Evolutionary conservation across 1,284 basidiomycete species (phyloP).

Genomic region (Sparassis latifolia): DNA sequence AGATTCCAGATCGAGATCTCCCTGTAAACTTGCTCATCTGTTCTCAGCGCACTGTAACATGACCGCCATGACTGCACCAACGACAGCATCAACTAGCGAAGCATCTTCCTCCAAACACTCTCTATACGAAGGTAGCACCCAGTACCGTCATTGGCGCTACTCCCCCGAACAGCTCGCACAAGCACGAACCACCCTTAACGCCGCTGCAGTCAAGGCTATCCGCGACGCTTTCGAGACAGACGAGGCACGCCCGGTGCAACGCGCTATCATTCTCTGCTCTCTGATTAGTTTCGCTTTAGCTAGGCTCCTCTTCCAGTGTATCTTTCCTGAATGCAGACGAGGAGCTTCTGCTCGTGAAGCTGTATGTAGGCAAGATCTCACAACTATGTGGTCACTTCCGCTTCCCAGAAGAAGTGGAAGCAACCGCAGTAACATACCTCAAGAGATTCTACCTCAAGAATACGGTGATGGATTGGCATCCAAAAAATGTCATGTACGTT

Average conservation of each 20-base stretch:
- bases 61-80: slow-evolving; percentile 9
- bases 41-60: not conserved
- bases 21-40: not conserved
- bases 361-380: slow-evolving; percentile 85
- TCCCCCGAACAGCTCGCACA: slow-evolving; percentile 57
- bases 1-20: not conserved
- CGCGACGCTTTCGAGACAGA: slow-evolving; percentile 73
- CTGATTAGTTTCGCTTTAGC: slow-evolving; percentile 31
- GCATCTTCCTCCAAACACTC: slow-evolving; percentile 18
- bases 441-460: slow-evolving; percentile 98
- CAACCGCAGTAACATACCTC: slow-evolving; percentile 86
- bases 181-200: slow-evolving; percentile 63
- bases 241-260: slow-evolving; percentile 45
- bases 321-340: slow-evolving; percentile 78
- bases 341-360: slow-evolving; percentile 83
- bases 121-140: slow-evolving; percentile 80
- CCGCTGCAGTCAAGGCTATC: slow-evolving; percentile 70
- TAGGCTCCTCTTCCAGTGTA: slow-evolving; percentile 60
- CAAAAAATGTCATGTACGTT: slow-evolving; percentile 92
- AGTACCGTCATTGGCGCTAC: slow-evolving; percentile 85
- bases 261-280: not conserved
- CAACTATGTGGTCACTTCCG: slow-evolving; percentile 82
- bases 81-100: slow-evolving; percentile 1
- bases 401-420: slow-evolving; percentile 89
- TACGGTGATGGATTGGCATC: slow-evolving; percentile 99